Evolutionary conservation across 1,284 basidiomycete species (phyloP), one percentile per base, ranked within the genome.

Genomic region (Macrocybe sp.): DNA sequence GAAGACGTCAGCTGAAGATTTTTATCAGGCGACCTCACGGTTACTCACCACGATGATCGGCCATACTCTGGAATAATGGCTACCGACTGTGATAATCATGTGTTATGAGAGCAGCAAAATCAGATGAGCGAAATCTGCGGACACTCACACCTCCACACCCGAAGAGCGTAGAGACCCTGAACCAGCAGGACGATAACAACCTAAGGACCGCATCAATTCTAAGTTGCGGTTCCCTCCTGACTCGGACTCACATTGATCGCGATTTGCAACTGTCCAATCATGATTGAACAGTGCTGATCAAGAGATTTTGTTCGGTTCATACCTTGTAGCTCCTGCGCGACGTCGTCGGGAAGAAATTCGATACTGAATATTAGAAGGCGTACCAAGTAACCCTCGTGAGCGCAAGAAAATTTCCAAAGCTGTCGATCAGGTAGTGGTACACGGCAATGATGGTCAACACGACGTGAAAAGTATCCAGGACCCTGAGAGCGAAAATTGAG

Each of bases 311-410:
- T 3, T 8, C 7, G 10, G 37, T 34, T 33, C 6, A 22, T 22
- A 60, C 59, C 53, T 59, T 55, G 45, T 57, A 55, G 29, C 47
- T 55, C 55, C 55, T 56, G 31, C 16, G 47, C 40, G 12, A 28
- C 6, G 7, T 16, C 12, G 6, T 35, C 37, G 14, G 10, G n/a
- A 14, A 8, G 12, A 16, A 9, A 37, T n/a, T 30, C 41, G 30
- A 34, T 40, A 9, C 29, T 10, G 34, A 38, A 11, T 22, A 45
- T 35, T 41, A 33, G 35, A 41, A 7, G 31, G 56, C 64, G 14
- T 39, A 66, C 65, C 66, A 67, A n/a, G 59, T 52, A 14, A 67
- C 49, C 7, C 48, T 2, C n/a, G 50, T 39, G 29, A 59, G 37
- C 1, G 56, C 63, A 4, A 37, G 5, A 3, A 55, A 12, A 44